Evolutionary conservation across 805 yeast species (phyloP), one percentile per base, ranked within the genome.

Genomic region (Lipomyces spencermartinsiae): DNA sequence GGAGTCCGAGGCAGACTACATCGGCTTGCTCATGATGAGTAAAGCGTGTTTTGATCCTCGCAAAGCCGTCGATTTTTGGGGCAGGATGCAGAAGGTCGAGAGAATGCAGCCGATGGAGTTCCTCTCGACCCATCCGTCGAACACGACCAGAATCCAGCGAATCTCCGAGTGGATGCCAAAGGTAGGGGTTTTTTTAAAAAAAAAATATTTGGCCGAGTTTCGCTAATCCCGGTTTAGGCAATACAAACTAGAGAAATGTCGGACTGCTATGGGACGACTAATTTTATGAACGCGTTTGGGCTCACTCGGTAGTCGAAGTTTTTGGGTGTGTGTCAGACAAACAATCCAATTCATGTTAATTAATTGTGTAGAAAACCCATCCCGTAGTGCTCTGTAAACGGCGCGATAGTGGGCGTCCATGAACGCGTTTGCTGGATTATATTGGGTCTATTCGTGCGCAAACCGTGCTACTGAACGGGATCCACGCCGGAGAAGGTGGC

Each of bases 1-100:
- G 97, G 99, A 95, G 78, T 85, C 92, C 0, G 99, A 95, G 78
- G 98, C 99, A 0, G 99, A 95, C 78, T 89, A 89, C 74, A 93
- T 95, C 37, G 99, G 99, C 0, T 81, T 95, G 68, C 89, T 92
- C 87, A 83, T 94, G 72, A 91, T 94, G 97, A 86, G 97, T 1
- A 82, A 87, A 67, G 97, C 97, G 59, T 95, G 99, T 77, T 95
- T 84, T 78, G 81, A 93, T 71, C 93, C 97, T 5, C 79, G 80
- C 19, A 92, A 88, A 72, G 90, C 97, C 0, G 86, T 89, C 0
- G 80, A 80, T 10, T 84, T 95, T 66, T 95, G 99, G 99, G 78
- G 83, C 63, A 83, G 97, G 65, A 93, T 94, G 97, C 89, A 86
- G 75, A 75, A 49, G 72, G 61, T 71, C 33, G 71, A 67, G 82